Evolutionary conservation across 2,329 filamentous ascomycete species (phyloP), one percentile per base, ranked within the genome.

Genomic region (Colletotrichum tabaci): DNA sequence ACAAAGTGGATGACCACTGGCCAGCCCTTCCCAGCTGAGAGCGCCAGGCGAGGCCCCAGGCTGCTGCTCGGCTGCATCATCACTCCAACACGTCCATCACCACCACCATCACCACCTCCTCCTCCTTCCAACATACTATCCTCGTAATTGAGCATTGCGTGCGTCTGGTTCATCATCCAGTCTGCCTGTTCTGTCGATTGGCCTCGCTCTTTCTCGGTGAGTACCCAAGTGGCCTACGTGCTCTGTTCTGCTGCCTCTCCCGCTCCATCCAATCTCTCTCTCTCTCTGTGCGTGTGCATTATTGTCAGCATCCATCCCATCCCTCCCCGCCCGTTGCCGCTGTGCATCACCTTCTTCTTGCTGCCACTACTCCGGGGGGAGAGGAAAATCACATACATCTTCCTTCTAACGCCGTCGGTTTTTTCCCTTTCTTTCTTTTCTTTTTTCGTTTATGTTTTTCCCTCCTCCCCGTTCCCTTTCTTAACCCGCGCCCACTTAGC

Each of bases 11-110:
- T 26, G 18, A 15, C 3, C 10, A n/a, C n/a, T 46, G 23, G 62
- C 62, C 56, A 66, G 64, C 63, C 52, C 42, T 71, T 61, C 68
- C 64, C 64, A 58, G 64, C 21, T 53, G 62, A 57, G 52, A 53
- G 8, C 30, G 30, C 30, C 30, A 35, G 30, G 30, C 44, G 68
- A 62, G 53, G 50, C 52, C 30, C 68, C 64, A 72, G 69, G 69
- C 69, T 72, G 69, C 69, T 53, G 18, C 18, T 69, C 26, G 50
- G 47, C 65, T 71, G 60, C 69, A 72, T 72, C 69, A 72, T 72
- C 69, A 72, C 64, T 67, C 42, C 21, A 30, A 21, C 30, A 56
- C 52, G 26, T 38, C 30, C 52, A n/a, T 23, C 49, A 40, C 30
- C 30, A 56, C 52, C 18, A 21, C 18, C 15, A 38, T 7, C 52